A percentile compares a stretch with the other conserved stretches of the same genome.
These are phyloP conservation scores for Pseudogymnoascus sp. DNA, from an alignment of 2,329 filamentous ascomycete genomes.

Conservation along the genomic window DNA sequence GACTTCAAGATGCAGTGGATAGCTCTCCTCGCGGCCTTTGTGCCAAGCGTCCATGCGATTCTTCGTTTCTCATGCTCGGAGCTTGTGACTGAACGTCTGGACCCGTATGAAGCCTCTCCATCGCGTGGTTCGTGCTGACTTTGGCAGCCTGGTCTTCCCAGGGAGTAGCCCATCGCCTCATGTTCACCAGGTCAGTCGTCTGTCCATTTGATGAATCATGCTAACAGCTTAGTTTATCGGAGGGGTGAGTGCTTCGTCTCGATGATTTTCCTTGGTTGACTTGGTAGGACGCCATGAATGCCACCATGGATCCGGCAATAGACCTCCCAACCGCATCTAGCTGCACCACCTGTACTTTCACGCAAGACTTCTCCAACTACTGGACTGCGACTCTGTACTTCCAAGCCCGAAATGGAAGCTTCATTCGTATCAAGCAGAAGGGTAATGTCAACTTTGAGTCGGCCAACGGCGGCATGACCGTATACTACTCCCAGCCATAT, in stretches of 20 bases:
- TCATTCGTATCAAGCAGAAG: conserved; percentile 26
- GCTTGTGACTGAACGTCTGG: conserved; percentile 18
- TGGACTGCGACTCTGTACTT: conserved; percentile 29
- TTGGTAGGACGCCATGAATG: conserved; percentile 32
- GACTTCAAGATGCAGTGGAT: conserved; percentile 12
- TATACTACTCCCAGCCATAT: conserved; percentile 30
- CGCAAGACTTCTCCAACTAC: conserved; percentile 31
- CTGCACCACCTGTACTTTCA: conserved; percentile 29
- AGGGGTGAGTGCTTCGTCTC: background rate
- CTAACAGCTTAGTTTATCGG: background rate
- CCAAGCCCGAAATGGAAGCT: conserved; percentile 25
- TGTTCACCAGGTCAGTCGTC: conserved; percentile 17
- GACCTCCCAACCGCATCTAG: conserved; percentile 24
- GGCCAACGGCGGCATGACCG: conserved; percentile 29
- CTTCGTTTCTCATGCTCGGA: conserved; percentile 17
- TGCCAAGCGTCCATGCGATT: conserved; percentile 12
- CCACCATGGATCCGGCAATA: conserved; percentile 28
- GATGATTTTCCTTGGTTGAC: background rate
- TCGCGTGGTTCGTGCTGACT: background rate
- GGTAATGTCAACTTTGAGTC: conserved; percentile 28
- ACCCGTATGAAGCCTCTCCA: conserved; percentile 10
- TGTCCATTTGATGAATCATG: background rate
- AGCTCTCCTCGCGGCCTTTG: conserved; percentile 10
- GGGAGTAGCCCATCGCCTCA: conserved; percentile 14
- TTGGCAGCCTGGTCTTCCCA: conserved; percentile 13